Evolutionary conservation across 2,329 filamentous ascomycete genomes (phyloP).

Genomic region (Fusarium austroafricanum): DNA sequence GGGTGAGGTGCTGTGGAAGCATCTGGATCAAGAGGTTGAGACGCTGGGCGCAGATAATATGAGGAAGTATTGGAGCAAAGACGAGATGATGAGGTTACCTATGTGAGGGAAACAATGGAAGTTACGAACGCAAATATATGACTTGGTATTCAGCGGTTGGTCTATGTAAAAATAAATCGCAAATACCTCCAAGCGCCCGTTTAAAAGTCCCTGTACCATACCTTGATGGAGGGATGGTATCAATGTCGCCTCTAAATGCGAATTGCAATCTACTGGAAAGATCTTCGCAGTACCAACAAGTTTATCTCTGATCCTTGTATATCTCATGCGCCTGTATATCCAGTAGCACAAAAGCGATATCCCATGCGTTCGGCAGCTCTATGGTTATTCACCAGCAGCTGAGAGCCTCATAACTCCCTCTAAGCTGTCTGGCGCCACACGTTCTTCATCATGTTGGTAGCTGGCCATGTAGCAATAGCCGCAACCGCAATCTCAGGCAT

Average conservation of each 20-base stretch:
- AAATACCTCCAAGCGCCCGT: slow-evolving; percentile 22
- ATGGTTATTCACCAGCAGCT: not conserved
- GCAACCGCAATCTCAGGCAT: slow-evolving; percentile 57
- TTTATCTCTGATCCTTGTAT: not conserved
- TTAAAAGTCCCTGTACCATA: slow-evolving; percentile 1
- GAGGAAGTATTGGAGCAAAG: slow-evolving; percentile 81
- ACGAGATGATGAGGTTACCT: slow-evolving; percentile 78
- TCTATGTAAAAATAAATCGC: slow-evolving; percentile 9
- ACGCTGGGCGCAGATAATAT: slow-evolving; percentile 84
- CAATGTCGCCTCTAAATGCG: slow-evolving; percentile 17
- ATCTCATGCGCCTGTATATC: not conserved
- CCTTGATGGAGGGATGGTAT: slow-evolving; percentile 18
- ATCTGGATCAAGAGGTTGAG: slow-evolving; percentile 86
- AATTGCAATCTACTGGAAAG: not conserved
- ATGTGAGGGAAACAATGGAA: slow-evolving; percentile 62
- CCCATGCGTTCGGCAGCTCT: not conserved
- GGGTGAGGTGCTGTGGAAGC: slow-evolving; percentile 81
- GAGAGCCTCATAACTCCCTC: not conserved
- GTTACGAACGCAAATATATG: not conserved
- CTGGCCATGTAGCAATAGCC: slow-evolving; percentile 59
- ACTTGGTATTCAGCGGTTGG: slow-evolving; percentile 6
- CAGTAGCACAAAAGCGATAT: not conserved
- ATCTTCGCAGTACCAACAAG: not conserved
- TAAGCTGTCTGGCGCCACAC: slow-evolving; percentile 56
- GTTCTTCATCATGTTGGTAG: slow-evolving; percentile 58